Base-by-base conservation (phyloP, 1,139 yeast genomes). In the Yarrowia galli region DNA sequence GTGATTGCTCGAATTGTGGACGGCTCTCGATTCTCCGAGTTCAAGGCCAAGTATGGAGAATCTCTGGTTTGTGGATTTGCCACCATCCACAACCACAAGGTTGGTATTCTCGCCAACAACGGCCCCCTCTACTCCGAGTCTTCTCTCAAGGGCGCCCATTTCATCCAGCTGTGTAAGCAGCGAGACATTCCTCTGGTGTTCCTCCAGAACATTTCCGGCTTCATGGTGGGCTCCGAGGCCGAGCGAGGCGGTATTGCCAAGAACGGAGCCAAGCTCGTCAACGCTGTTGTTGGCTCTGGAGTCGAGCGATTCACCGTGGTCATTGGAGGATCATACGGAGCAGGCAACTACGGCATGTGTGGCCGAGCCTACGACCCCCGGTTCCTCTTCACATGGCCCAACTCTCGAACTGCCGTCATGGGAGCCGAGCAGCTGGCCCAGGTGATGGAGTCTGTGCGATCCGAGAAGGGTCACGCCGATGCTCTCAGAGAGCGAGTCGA, bases 271-370 rank as follows among this genome's bases (percentile, higher is more conserved):
- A 77, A 76, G 69, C 73, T 77, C 3, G 79, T 77, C 56, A 77
- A 74, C 22, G 79, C 79, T 1, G 79, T 77, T 3, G 79, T 75
- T n/a, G 78, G 78, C 9, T 72, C 79, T 23, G 75, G 75, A 9
- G 79, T 76, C 22, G 79, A 77, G 66, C 74, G 76, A 69, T 76
- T 73, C 68, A 76, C 79, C 2, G 77, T 77, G 28, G 70, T 77
- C 45, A 76, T 77, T 65, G 79, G 79, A 15, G 79, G 78, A 40
- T 74, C 78, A 12, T 77, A 77, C 68, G 79, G 79, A 12, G 79
- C 79, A 1, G 79, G 79, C 9, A 77, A 77, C 71, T 77, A 77
- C 70, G 79, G 79, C 22, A 77, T 77, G 79, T 77, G 79, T 54
- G 79, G 79, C 28, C 69, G 79, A 35, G 79, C 79, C 28, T 77